Evolutionary conservation across 305 asterid genomes (phyloP), one percentile per base, ranked within the genome.

Genomic region (Plantago coronopus): DNA sequence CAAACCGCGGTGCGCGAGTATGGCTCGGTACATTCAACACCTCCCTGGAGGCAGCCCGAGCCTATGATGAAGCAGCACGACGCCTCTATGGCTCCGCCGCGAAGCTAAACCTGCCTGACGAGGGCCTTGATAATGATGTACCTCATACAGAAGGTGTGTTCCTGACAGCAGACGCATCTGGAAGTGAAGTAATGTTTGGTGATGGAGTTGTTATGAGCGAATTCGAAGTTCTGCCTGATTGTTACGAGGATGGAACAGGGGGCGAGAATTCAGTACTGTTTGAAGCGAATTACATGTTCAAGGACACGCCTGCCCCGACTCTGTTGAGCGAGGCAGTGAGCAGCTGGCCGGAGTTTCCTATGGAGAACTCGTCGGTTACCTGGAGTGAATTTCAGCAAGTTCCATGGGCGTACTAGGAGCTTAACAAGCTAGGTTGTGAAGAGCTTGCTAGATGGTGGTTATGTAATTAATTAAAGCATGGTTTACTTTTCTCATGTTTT

Each of bases 21-120:
- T 88, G 96, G 94, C 78, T 88, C 17, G 95, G 96, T 25, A 83
- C 96, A 31, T 88, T 88, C 76, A 74, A 54, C 59, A 83, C 89
- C 15, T 78, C 96, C 1, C 7, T 73, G 7, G 89, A 84, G 65
- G 95, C 95, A 0, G 95, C 95, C 3, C 76, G 65, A 19, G 95
- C 95, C 21, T 84, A 84, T 45, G 95, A 87, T 46, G 90, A 75
- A 14, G 84, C 89, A 0, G 89, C 94, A 0, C 68, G 60, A 5
- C 62, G 81, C 25, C 85, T 85, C 42, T 83, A 79, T 20, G 91
- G 89, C 21, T 15, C 69, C 4, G 29, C 12, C 22, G 94, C 95
- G 3, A 81, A 78, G 67, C 80, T 85, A 75, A 88, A 85, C 65
- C 79, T 85, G 7, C 61, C 76, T 0, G 61, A 47, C 3, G 60